Evolutionary conservation across 805 yeast species (phyloP).

Genomic region (Candida montana): DNA sequence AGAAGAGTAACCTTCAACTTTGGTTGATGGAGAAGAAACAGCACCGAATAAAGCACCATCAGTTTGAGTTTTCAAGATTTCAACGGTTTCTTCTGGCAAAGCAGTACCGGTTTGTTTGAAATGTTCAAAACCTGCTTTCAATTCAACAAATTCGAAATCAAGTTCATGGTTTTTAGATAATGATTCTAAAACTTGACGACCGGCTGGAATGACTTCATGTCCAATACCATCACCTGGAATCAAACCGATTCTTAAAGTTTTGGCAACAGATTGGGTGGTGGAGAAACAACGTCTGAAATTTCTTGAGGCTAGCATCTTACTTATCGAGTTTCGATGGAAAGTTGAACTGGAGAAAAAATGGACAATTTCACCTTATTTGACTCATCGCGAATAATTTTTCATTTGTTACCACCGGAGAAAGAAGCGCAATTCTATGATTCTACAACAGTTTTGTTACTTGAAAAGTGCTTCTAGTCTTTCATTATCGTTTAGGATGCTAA

Average conservation of each 20-base stretch:
- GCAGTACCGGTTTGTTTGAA: constrained; percentile 95
- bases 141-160: constrained; percentile 77
- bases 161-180: constrained; percentile 73
- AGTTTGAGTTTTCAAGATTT: constrained; percentile 68
- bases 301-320: constrained; percentile 5
- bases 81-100: constrained; percentile 87
- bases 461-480: too few relatives aligned
- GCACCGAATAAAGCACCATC: constrained; percentile 99
- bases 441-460: too few relatives aligned
- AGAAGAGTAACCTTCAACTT: constrained; percentile 94
- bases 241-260: constrained; percentile 56
- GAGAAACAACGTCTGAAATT: constrained; percentile 27
- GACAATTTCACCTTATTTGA: neutral
- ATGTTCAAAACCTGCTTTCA: constrained; percentile 92
- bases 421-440: too few relatives aligned
- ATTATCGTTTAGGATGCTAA: too few relatives aligned
- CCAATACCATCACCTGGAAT: constrained; percentile 99
- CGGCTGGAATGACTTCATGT: constrained; percentile 96
- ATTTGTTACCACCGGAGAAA: too few relatives aligned
- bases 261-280: constrained; percentile 30
- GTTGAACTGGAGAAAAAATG: neutral
- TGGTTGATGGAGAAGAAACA: constrained; percentile 89
- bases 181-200: constrained; percentile 78
- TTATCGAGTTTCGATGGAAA: too few relatives aligned
- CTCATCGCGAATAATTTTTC: neutral